phyloP scores from a whole-genome alignment of 164 flowering plant genomes.

The Magnolia sinica region DNA sequence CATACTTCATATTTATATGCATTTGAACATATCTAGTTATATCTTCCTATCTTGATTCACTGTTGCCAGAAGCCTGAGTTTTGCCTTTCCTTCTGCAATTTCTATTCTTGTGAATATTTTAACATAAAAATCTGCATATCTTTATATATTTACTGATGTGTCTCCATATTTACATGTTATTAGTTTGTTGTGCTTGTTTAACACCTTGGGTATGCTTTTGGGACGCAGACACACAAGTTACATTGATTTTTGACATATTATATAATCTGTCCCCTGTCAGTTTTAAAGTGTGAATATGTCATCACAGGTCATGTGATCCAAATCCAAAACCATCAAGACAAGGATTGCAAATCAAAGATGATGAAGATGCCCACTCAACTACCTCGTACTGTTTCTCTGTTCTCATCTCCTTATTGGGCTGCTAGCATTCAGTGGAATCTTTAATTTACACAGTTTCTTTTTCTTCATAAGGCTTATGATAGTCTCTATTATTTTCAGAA shows the following conservation, averaged over 20 bases:
- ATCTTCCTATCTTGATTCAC: background rate
- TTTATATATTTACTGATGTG: too few relatives aligned
- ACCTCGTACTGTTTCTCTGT: slow-evolving; percentile 46
- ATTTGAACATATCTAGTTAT: background rate
- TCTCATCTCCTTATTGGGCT: background rate
- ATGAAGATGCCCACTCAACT: slow-evolving; percentile 55
- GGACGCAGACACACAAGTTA: background rate
- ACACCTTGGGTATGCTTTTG: background rate
- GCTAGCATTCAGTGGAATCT: background rate
- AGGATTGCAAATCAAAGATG: slow-evolving; percentile 33
- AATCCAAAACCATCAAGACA: slow-evolving; percentile 23
- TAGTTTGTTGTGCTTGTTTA: background rate
- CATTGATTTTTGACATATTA: background rate
- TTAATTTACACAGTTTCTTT: background rate
- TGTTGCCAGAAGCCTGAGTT: background rate
- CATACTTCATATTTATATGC: background rate
- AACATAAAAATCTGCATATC: background rate
- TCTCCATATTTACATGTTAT: background rate
- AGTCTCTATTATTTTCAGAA: slow-evolving; percentile 25
- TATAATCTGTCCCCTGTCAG: background rate
- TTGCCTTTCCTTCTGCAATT: background rate
- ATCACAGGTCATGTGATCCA: slow-evolving; percentile 36
- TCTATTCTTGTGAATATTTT: background rate
- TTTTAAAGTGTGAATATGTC: slow-evolving; percentile 1
- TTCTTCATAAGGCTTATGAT: background rate